A percentile compares a stretch with the other conserved stretches of the same genome.
Evolutionary conservation across 169 alveolate genomes (phyloP).

Genomic region (Eimeria maxima): DNA sequence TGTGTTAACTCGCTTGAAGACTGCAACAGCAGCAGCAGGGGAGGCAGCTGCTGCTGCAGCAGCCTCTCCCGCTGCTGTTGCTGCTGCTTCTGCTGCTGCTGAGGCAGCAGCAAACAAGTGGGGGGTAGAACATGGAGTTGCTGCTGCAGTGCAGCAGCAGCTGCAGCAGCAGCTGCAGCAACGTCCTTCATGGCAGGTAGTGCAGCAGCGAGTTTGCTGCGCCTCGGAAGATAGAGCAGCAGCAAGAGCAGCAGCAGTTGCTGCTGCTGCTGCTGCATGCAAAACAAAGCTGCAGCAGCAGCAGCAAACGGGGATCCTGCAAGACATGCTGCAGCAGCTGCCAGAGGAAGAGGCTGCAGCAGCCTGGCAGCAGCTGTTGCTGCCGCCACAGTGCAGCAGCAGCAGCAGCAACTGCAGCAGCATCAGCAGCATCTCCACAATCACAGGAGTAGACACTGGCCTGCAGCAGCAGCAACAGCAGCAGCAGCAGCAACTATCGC

Average conservation of each 20-base stretch:
- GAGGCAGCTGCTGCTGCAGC: too few relatives aligned
- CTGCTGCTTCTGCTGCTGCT: slow-evolving; percentile 30
- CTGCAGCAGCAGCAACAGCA: too few relatives aligned
- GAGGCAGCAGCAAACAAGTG: not conserved
- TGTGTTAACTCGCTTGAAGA: not conserved
- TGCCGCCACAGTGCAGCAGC: slow-evolving; percentile 38
- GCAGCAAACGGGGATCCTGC: not conserved
- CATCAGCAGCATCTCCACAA: not conserved
- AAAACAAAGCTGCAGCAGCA: slow-evolving; percentile 23
- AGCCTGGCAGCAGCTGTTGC: not conserved
- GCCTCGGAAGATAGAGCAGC: not conserved
- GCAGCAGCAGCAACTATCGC: not conserved
- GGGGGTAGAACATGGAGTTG: slow-evolving; percentile 9
- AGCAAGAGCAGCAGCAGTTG: slow-evolving; percentile 22
- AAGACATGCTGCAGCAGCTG: not conserved
- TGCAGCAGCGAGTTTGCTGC: slow-evolving; percentile 27
- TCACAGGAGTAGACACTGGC: not conserved
- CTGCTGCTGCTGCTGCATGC: not conserved
- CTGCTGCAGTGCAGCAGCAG: not conserved
- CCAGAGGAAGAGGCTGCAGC: not conserved
- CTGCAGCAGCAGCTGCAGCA: slow-evolving; percentile 32
- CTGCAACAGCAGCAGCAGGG: not conserved
- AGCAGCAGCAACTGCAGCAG: slow-evolving; percentile 46
- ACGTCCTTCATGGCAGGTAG: not conserved
- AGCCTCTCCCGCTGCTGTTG: not conserved